Conservation (phyloP, 2,329 filamentous ascomycete genomes). For the Arthrobotrys conoides region DNA sequence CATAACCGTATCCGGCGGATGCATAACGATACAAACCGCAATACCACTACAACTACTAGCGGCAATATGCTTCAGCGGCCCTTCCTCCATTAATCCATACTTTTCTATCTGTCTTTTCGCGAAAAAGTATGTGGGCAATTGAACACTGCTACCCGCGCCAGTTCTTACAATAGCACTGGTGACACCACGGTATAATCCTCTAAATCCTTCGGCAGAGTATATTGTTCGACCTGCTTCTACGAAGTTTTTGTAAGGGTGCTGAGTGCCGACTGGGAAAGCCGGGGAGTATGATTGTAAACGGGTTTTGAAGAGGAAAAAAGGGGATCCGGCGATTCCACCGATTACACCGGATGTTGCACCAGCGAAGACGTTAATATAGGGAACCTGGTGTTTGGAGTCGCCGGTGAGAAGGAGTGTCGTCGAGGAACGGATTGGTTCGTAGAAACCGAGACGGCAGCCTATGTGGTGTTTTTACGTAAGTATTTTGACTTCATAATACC, state of each 20-base stretch:
- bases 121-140: slow-evolving; percentile 98
- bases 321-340: slow-evolving; percentile 91
- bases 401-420: slow-evolving; percentile 79
- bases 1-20: slow-evolving; percentile 99
- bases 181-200: slow-evolving; percentile 89
- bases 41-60: slow-evolving; percentile 93
- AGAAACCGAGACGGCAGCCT: slow-evolving; percentile 92
- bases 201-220: slow-evolving; percentile 80
- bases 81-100: slow-evolving; percentile 90
- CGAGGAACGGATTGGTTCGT: slow-evolving; percentile 87
- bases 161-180: slow-evolving; percentile 95
- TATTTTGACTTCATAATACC: not conserved
- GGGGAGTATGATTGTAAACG: slow-evolving; percentile 93
- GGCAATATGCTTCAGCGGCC: slow-evolving; percentile 86
- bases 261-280: slow-evolving; percentile 94
- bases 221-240: slow-evolving; percentile 86
- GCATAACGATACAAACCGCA: slow-evolving; percentile 97
- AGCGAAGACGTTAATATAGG: slow-evolving; percentile 93
- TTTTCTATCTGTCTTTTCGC: slow-evolving; percentile 87
- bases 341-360: slow-evolving; percentile 90
- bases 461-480: not conserved
- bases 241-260: slow-evolving; percentile 90
- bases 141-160: slow-evolving; percentile 94
- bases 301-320: slow-evolving; percentile 98
- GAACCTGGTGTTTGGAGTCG: slow-evolving; percentile 81